These are phyloP conservation scores for Sphagnum magellanicum DNA, from an alignment of 228 moss, liverwort and hornwort species.

Conservation along the genomic window DNA sequence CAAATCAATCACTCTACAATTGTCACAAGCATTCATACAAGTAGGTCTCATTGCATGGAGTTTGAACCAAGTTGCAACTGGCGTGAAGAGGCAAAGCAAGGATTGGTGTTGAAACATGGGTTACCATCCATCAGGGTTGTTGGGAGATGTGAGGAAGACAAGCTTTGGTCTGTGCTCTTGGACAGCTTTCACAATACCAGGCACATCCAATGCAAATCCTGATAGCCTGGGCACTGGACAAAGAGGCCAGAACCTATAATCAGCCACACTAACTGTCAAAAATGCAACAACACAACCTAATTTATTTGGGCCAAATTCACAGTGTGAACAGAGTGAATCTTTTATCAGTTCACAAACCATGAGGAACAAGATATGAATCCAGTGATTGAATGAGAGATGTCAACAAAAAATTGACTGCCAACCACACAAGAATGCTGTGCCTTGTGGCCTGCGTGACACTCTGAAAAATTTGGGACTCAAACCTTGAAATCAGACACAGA, in stretches of 20 bases:
- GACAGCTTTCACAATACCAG: conserved; percentile 58
- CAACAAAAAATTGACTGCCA: background rate
- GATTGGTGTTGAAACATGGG: background rate
- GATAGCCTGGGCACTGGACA: conserved; percentile 68
- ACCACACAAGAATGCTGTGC: background rate
- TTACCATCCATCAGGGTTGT: conserved; percentile 99
- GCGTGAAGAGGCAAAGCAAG: too few relatives aligned
- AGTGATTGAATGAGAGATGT: background rate
- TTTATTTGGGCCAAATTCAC: too few relatives aligned
- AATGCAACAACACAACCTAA: too few relatives aligned
- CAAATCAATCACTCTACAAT: too few relatives aligned
- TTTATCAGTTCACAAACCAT: background rate
- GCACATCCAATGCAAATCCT: conserved; percentile 76
- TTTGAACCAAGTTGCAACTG: background rate
- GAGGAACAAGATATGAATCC: background rate
- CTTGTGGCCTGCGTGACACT: too few relatives aligned
- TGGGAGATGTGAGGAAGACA: conserved; percentile 85
- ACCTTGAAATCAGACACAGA: background rate
- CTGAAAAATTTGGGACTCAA: too few relatives aligned
- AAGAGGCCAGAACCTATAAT: too few relatives aligned
- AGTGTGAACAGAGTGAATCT: too few relatives aligned
- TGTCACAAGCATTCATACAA: background rate
- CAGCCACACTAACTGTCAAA: too few relatives aligned
- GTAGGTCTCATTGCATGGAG: background rate
- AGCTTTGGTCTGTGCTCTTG: conserved; percentile 66